These are phyloP conservation scores for Phoma sp. DNA, from an alignment of 2,329 filamentous ascomycete species.

Conservation along the genomic window DNA sequence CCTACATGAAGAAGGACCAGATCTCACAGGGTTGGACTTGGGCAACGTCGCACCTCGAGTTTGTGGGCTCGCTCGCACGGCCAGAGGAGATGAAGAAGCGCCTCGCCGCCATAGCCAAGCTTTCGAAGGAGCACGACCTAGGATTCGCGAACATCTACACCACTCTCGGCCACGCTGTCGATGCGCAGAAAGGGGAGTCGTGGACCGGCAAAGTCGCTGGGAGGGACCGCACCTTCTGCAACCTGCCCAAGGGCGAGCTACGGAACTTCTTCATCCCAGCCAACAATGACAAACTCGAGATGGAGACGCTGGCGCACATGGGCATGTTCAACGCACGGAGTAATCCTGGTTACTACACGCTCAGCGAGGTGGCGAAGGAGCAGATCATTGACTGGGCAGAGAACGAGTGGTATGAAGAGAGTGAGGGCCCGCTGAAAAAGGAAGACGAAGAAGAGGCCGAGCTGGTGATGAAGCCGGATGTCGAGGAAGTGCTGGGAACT, in stretches of 20 bases:
- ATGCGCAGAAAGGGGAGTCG: slow-evolving; percentile 47
- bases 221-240: slow-evolving; percentile 85
- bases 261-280: slow-evolving; percentile 45
- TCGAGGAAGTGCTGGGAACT: slow-evolving; percentile 20
- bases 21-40: slow-evolving; percentile 79
- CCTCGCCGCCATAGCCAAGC: slow-evolving; percentile 70
- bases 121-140: slow-evolving; percentile 71
- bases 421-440: slow-evolving; percentile 37
- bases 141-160: slow-evolving; percentile 91
- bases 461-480: slow-evolving; percentile 35
- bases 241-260: slow-evolving; percentile 54
- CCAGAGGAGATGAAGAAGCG: slow-evolving; percentile 81
- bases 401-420: slow-evolving; percentile 69
- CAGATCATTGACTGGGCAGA: slow-evolving; percentile 70
- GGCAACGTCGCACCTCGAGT: slow-evolving; percentile 90
- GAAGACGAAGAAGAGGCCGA: slow-evolving; percentile 43
- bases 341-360: slow-evolving; percentile 75
- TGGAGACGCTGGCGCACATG: slow-evolving; percentile 85
- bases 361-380: slow-evolving; percentile 71
- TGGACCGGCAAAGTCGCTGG: slow-evolving; percentile 67
- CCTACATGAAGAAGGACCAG: slow-evolving; percentile 84
- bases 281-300: slow-evolving; percentile 78
- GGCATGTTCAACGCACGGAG: slow-evolving; percentile 76
- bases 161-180: slow-evolving; percentile 73
- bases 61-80: slow-evolving; percentile 88